These are phyloP conservation scores for Penicillium sclerotigenum DNA, from an alignment of 2,329 filamentous ascomycete genomes.

Conservation along the genomic window DNA sequence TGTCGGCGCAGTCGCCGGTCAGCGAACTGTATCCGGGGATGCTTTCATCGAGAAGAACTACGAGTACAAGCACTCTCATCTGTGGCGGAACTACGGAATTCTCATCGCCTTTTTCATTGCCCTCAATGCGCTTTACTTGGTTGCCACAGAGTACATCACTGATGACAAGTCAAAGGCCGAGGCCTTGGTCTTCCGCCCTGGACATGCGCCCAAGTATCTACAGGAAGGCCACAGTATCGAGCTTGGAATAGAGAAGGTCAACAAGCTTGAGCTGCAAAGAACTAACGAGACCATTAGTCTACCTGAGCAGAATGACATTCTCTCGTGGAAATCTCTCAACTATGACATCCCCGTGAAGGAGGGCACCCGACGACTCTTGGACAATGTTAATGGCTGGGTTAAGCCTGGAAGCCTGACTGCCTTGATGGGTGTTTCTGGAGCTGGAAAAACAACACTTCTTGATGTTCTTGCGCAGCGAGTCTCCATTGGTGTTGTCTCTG, in stretches of 20 bases:
- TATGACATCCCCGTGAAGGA: conserved; percentile 64
- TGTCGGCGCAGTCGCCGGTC: conserved; percentile 53
- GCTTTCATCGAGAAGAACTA: conserved; percentile 54
- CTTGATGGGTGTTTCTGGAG: conserved; percentile 60
- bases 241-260: background rate
- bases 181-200: conserved; percentile 67
- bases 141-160: conserved; percentile 39
- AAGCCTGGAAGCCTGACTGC: conserved; percentile 54
- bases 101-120: conserved; percentile 60
- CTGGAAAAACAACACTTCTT: conserved; percentile 59
- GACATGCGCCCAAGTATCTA: conserved; percentile 30
- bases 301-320: conserved; percentile 16
- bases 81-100: conserved; percentile 68
- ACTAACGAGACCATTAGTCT: conserved; percentile 15
- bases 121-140: conserved; percentile 58
- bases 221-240: conserved; percentile 10
- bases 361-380: conserved; percentile 21
- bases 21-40: conserved; percentile 56
- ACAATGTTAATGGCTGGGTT: conserved; percentile 53
- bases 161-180: conserved; percentile 72
- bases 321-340: conserved; percentile 53
- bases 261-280: conserved; percentile 11
- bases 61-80: conserved; percentile 55
- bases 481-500: conserved; percentile 60
- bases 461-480: conserved; percentile 57